Evolutionary conservation across 495 filamentous ascomycete species (phyloP), one percentile per base, ranked within the genome.

Genomic region (Tuber brumale): DNA sequence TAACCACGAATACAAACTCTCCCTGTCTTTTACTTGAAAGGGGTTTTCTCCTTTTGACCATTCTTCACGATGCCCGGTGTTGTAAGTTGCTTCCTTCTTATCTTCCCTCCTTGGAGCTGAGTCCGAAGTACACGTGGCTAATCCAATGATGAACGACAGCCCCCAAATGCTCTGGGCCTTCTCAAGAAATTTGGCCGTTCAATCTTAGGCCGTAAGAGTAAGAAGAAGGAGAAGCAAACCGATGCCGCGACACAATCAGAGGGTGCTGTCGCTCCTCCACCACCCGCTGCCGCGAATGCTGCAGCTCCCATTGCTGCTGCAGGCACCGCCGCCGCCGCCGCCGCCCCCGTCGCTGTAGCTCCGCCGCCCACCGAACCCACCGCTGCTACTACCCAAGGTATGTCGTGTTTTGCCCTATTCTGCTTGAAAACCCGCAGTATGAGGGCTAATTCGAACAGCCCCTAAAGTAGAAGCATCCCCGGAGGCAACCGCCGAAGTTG

Each of bases 121-220:
- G 14, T 66, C 31, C 14, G 27, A 35, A 51, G 27, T 31, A 10
- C 46, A 21, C 41, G 70, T 70, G 35, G 39, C 45, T 77, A 70
- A 79, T 18, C 41, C 27, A 35, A 66, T 72, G 18, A 23, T 39
- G 9, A 48, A 44, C 72, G 75, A 70, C 23, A 82, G 81, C 81
- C 81, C 23, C 81, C 81, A 51, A 76, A 79, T 21, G 76, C 81
- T 75, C 18, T 82, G 4, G 81, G 76, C 5, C 2, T 69, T 45
- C 70, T 83, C 19, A 83, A 83, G 76, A 82, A 82, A 27, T 2
- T 83, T 44, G 81, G 81, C 46, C 81, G 81, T 27, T 83, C 81
- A 5, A 5, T 83, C 27, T 76, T 83, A 9, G 61, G 71, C 14
- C 73, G 80, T 27, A 79, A 76, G 72, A 81, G 80, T 27, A 79